Percentiles rank a stretch among this genome's conserved stretches.
Evolutionary conservation across 768 basidiomycete genomes (phyloP).

Genomic region (Suillus brevipes): DNA sequence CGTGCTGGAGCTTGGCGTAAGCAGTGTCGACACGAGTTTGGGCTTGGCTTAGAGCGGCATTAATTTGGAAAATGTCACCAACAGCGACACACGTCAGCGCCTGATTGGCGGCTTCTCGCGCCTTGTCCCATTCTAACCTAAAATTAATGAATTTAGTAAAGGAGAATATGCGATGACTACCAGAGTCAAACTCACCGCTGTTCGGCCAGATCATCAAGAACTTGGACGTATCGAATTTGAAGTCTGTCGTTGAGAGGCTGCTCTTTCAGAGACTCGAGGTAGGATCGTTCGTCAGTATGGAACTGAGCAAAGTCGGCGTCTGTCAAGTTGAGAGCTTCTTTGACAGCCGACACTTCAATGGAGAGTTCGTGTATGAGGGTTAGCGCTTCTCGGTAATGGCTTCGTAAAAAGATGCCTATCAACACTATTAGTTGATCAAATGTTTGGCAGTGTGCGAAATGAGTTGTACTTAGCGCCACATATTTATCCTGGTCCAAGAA

Average conservation of each 20-base stretch:
- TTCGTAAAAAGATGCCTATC: background rate
- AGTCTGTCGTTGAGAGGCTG: background rate
- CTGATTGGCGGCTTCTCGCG: too few relatives aligned
- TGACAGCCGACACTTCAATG: background rate
- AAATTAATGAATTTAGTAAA: too few relatives aligned
- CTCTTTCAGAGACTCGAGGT: background rate
- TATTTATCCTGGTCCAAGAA: slow-evolving; percentile 26
- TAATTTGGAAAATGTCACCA: too few relatives aligned
- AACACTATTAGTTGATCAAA: background rate
- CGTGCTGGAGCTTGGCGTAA: too few relatives aligned
- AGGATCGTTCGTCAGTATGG: background rate
- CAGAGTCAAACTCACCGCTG: too few relatives aligned
- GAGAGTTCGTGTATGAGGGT: background rate
- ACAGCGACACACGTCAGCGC: too few relatives aligned
- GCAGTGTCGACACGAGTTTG: too few relatives aligned
- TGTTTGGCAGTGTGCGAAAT: background rate
- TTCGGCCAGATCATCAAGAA: background rate
- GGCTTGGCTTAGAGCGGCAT: too few relatives aligned
- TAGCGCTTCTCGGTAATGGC: slow-evolving; percentile 6
- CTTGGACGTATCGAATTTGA: background rate
- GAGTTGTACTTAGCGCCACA: slow-evolving; percentile 20
- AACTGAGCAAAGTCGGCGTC: background rate
- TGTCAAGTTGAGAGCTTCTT: background rate
- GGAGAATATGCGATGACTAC: too few relatives aligned
- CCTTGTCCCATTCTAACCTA: too few relatives aligned